A percentile compares a stretch with the other conserved stretches of the same genome.
phyloP scores from a whole-genome alignment of 108 stramenopile genomes.

The Stephanodiscus triporus region DNA sequence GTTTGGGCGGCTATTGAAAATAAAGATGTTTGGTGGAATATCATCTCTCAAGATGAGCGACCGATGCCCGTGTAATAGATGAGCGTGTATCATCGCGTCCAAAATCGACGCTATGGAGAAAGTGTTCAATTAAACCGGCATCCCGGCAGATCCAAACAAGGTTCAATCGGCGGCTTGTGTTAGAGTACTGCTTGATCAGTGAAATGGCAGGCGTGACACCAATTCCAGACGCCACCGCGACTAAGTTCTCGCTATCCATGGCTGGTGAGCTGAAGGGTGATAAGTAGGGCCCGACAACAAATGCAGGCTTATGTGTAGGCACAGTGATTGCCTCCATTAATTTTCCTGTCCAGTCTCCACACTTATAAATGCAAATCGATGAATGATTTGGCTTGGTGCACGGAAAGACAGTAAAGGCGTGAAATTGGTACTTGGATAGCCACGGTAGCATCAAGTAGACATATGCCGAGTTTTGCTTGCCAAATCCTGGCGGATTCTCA shows the following conservation, averaged over 20 bases:
- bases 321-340: conserved; percentile 33
- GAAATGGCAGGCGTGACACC: conserved; percentile 45
- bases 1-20: conserved; percentile 42
- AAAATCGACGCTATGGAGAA: conserved; percentile 33
- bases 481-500: conserved; percentile 48
- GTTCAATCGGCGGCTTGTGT: conserved; percentile 38
- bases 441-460: conserved; percentile 49
- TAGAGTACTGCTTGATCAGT: conserved; percentile 36
- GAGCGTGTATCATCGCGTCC: conserved; percentile 19
- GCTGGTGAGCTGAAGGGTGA: conserved; percentile 49
- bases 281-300: conserved; percentile 39
- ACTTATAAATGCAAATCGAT: conserved; percentile 36
- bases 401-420: conserved; percentile 48
- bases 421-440: conserved; percentile 39
- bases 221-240: conserved; percentile 49
- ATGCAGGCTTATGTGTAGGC: conserved; percentile 40
- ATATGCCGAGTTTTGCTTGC: conserved; percentile 41
- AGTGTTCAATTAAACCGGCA: conserved; percentile 44
- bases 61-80: conserved; percentile 52
- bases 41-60: conserved; percentile 22
- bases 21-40: conserved; percentile 41
- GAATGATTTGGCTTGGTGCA: conserved; percentile 31
- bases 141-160: conserved; percentile 51
- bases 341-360: conserved; percentile 44
- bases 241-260: conserved; percentile 37